phyloP scores from a whole-genome alignment of 108 stramenopile species.

The Cyclotella kingstonii region DNA sequence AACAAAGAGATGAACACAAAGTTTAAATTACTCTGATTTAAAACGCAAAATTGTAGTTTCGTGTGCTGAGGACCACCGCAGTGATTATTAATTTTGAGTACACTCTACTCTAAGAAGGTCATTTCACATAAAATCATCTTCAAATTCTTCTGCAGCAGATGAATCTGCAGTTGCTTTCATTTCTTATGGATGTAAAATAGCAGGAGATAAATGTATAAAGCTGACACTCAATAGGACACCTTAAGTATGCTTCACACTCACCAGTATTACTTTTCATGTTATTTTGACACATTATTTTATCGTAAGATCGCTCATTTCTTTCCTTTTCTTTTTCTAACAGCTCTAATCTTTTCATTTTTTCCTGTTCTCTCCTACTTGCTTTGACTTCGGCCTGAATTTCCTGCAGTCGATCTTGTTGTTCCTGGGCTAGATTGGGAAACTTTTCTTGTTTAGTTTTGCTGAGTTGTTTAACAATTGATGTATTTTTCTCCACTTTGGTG shows the following conservation, averaged over 20 bases:
- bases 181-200: slow-evolving; percentile 31
- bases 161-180: slow-evolving; percentile 70
- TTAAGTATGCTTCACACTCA: slow-evolving; percentile 12
- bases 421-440: slow-evolving; percentile 58
- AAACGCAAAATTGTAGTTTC: too few relatives aligned
- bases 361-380: slow-evolving; percentile 47
- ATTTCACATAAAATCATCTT: slow-evolving; percentile 44
- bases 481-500: slow-evolving; percentile 71
- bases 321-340: slow-evolving; percentile 41
- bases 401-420: slow-evolving; percentile 58
- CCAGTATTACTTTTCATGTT: slow-evolving; percentile 63
- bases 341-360: slow-evolving; percentile 58
- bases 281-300: slow-evolving; percentile 61
- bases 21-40: too few relatives aligned
- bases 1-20: too few relatives aligned
- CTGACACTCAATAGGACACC: slow-evolving; percentile 1
- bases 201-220: background rate
- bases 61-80: too few relatives aligned
- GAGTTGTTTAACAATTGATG: slow-evolving; percentile 64
- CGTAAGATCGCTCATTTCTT: slow-evolving; percentile 71
- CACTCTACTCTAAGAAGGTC: too few relatives aligned
- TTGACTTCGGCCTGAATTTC: slow-evolving; percentile 74
- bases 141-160: slow-evolving; percentile 83
- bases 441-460: slow-evolving; percentile 68
- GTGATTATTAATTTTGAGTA: too few relatives aligned